Conservation (phyloP, 2,329 filamentous ascomycete genomes). For the Mycosphaerella sp. region DNA sequence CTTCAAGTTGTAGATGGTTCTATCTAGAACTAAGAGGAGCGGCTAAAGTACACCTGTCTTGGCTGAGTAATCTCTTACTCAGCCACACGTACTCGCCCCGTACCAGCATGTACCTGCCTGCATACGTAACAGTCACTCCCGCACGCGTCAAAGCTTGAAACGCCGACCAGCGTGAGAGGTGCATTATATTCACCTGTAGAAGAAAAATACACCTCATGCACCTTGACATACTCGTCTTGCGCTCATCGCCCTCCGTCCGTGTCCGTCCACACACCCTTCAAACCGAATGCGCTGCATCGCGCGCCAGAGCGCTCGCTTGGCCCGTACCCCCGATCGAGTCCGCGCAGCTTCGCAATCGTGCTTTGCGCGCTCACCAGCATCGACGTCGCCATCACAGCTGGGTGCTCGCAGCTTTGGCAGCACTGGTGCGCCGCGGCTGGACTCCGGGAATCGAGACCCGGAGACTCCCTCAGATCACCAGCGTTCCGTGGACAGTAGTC, state of each 20-base stretch:
- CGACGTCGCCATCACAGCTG: not conserved
- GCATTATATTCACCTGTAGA: not conserved
- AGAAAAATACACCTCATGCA: no score
- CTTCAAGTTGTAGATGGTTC: no score
- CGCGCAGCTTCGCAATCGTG: conserved; percentile 20
- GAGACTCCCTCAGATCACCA: conserved; percentile 17
- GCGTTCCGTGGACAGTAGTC: conserved; percentile 14
- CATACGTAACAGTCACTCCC: no score
- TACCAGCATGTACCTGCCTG: no score
- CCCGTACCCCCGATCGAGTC: conserved; percentile 18
- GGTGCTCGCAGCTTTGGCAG: conserved; percentile 23
- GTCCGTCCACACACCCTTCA: not conserved
- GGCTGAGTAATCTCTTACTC: no score
- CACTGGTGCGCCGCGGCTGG: conserved; percentile 10
- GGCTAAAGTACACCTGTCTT: no score
- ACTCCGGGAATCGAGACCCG: conserved; percentile 20
- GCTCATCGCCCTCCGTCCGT: not conserved
- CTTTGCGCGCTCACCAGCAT: not conserved
- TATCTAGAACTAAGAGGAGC: no score
- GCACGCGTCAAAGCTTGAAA: no score
- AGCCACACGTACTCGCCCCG: no score
- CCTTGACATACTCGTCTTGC: not conserved
- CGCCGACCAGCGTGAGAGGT: no score
- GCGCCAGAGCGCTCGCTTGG: conserved; percentile 31
- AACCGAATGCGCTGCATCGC: conserved; percentile 29